phyloP scores from a whole-genome alignment of 2,329 filamentous ascomycete genomes.

The Cladosporium sp. region DNA sequence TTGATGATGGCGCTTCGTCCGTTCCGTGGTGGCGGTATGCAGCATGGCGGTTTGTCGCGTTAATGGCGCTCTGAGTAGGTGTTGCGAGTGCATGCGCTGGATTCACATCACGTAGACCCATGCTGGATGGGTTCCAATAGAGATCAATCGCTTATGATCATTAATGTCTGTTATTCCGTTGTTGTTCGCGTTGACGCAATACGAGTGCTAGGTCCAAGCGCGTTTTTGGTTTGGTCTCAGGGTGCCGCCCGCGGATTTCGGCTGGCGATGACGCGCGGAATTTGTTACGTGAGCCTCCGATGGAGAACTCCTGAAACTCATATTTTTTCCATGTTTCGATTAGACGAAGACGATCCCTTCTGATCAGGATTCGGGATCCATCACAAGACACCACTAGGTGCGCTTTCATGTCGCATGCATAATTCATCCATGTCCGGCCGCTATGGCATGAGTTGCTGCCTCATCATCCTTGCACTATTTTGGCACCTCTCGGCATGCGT shows the following conservation, averaged over 20 bases:
- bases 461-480: constrained; percentile 3
- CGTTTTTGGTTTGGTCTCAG: background rate
- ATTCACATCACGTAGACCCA: background rate
- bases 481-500: constrained; percentile 10
- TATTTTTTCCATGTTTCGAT: background rate
- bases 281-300: background rate
- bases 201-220: background rate
- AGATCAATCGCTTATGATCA: too few species aligned
- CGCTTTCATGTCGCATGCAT: constrained; percentile 20
- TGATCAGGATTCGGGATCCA: too few species aligned
- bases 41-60: too few species aligned
- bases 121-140: background rate
- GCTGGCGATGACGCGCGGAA: constrained; percentile 6
- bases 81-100: background rate
- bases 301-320: background rate
- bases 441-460: constrained; percentile 16
- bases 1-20: background rate
- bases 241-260: background rate
- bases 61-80: too few species aligned
- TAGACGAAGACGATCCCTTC: background rate
- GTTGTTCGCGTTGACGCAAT: background rate
- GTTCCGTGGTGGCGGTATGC: background rate
- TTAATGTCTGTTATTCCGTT: background rate
- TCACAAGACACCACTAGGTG: constrained; percentile 9
- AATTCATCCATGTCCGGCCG: constrained; percentile 22